Conservation (phyloP, 2,329 filamentous ascomycete genomes). For the Aspergillus chevalieri region DNA sequence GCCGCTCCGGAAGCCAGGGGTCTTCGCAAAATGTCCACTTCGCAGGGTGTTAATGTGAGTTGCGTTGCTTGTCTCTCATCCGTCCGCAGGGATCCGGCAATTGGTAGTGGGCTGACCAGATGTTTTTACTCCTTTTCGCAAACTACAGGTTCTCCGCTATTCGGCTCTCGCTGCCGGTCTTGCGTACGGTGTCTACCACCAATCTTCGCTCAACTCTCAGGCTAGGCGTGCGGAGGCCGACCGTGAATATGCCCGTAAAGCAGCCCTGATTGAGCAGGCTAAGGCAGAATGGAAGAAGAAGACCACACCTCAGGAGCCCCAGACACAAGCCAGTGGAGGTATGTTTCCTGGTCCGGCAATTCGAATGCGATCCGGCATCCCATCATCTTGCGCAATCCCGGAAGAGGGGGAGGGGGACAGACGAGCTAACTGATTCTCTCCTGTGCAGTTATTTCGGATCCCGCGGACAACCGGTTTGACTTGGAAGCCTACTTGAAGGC, state of each 20-base stretch:
- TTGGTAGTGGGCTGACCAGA: conserved; percentile 11
- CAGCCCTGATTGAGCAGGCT: conserved; percentile 83
- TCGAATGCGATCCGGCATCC: not conserved
- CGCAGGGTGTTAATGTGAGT: conserved; percentile 63
- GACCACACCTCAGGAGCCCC: conserved; percentile 48
- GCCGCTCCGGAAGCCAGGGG: conserved; percentile 38
- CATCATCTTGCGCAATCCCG: conserved; percentile 8
- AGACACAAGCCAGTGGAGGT: conserved; percentile 31
- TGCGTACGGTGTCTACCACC: conserved; percentile 94
- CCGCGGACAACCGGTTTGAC: conserved; percentile 84
- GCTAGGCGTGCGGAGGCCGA: conserved; percentile 66
- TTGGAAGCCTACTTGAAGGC: conserved; percentile 75
- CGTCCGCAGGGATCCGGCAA: conserved; percentile 12
- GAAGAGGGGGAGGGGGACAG: not conserved
- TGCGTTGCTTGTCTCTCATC: not conserved
- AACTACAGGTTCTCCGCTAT: conserved; percentile 83
- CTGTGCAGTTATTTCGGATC: conserved; percentile 62
- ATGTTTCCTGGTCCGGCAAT: conserved; percentile 15
- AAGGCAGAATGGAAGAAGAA: conserved; percentile 86
- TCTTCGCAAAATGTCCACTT: conserved; percentile 52
- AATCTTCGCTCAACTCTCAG: conserved; percentile 67
- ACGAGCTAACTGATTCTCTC: conserved; percentile 12
- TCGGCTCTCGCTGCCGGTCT: conserved; percentile 86
- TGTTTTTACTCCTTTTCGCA: conserved; percentile 12
- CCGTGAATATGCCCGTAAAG: conserved; percentile 84